Conservation (phyloP, 2,329 filamentous ascomycete species). For the Diaporthe velutina region DNA sequence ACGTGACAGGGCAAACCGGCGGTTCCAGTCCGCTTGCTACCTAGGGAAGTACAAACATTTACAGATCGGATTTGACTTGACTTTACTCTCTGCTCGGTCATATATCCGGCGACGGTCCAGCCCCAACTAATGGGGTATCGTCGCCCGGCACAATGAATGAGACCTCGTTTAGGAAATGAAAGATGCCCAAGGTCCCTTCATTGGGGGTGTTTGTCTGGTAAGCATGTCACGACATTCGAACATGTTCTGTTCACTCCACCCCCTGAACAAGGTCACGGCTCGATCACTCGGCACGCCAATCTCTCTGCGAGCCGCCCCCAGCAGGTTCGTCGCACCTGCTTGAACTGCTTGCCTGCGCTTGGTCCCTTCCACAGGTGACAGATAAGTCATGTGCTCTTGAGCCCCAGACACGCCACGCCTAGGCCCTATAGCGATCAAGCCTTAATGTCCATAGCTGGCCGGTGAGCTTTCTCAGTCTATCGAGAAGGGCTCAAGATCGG, state of each 20-base stretch:
- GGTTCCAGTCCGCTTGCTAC: background rate
- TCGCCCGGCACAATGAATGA: background rate
- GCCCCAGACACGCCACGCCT: background rate
- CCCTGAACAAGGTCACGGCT: no score
- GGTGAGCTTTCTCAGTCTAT: background rate
- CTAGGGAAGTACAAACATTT: background rate
- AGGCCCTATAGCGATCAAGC: background rate
- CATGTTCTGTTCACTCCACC: background rate
- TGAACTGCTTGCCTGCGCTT: slow-evolving; percentile 7
- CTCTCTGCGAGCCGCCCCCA: background rate
- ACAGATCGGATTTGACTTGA: background rate
- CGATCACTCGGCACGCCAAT: background rate
- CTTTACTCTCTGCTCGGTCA: background rate
- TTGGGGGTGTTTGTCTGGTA: background rate
- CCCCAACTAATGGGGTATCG: background rate
- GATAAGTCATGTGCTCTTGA: slow-evolving; percentile 9
- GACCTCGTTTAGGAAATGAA: background rate
- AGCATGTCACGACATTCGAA: background rate
- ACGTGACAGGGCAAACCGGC: background rate
- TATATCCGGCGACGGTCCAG: background rate
- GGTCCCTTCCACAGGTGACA: background rate
- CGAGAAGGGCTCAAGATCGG: background rate
- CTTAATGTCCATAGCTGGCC: background rate
- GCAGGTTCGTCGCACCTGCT: background rate
- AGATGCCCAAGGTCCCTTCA: background rate